Evolutionary conservation across 495 filamentous ascomycete genomes (phyloP), one percentile per base, ranked within the genome.

Genomic region (Hyaloscypha bicolor): DNA sequence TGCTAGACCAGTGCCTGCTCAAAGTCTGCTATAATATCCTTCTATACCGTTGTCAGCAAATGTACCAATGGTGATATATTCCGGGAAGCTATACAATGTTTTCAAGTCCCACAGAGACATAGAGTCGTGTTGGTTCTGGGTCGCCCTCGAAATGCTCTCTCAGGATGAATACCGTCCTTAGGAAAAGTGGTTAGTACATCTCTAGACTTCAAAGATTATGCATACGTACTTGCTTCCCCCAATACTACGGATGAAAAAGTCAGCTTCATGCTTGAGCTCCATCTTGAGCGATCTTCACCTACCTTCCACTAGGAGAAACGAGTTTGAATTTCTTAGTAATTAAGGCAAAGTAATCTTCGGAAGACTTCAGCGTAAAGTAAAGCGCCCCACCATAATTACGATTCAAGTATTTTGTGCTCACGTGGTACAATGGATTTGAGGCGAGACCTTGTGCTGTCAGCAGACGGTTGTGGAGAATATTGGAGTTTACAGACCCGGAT

Each of bases 151-250:
- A 14, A 4, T n/a, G 0, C 22, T 56, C 53, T 56, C 22, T 9
- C 25, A 25, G 6, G 53, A 56, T 29, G 22, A 56, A 9, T 32
- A 29, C 22, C 6, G 53, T 56, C 53, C 53, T 56, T 48, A 19
- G 42, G 6, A 56, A 29, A 29, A 11, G 22, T 4, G 2, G 4
- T 56, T n/a, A 56, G 53, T 30, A 56, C 30, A 56, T 14, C 22
- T 29, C 53, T 32, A 29, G 8, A 32, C 21, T 12, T 11, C 22
- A 2, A 5, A 19, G 19, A 29, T 56, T 25, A 12, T 29, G n/a
- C 22, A 29, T 6, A 56, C 53, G 5, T 56, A 56, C 53, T 56
- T 56, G 53, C 53, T 56, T 56, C 53, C 53, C 25, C 53, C 53
- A 56, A 56, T 19, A 30, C 53, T 56, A 32, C 8, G 5, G 25